Base-by-base conservation (phyloP, 768 basidiomycete genomes). In the Chlorophyllum brunneum region DNA sequence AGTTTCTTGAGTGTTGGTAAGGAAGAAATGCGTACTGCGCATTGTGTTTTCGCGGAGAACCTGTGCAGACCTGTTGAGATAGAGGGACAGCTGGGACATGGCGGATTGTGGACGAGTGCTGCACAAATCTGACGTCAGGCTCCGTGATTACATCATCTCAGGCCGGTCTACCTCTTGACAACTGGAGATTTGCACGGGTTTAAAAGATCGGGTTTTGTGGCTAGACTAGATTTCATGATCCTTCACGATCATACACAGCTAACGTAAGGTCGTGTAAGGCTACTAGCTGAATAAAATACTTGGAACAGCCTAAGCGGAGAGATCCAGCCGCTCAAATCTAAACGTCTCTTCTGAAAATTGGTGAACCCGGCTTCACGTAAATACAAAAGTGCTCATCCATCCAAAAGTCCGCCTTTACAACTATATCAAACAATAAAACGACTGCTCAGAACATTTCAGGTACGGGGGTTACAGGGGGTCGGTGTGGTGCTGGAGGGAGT, bases 31-130 rank as follows among this genome's bases (percentile, higher is more conserved):
- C 62, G 44, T 59, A 75, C 76, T 64, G 63, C 68, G 69, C 26
- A 65, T 61, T 23, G 71, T 54, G 31, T 59, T 62, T 44, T 72
- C 67, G 24, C 66, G 59, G 30, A 75, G 33, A 5, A 72, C 50
- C 56, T 73, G 69, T n/a, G 58, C 63, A 26, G 74, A 67, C 59
- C 76, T 65, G 42, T 61, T 67, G 45, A 75, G 51, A 56, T 73
- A 76, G 45, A 65, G 61, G 16, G 70, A 70, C 60, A 65, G 59
- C 48, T 65, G 61, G 15, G 72, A 70, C 67, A 70, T 70, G 66
- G 57, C 61, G 34, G n/a, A 63, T 33, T 33, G 30, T 37, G 1
- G n/a, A 30, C 57, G 51, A 64, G 30, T 11, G 29, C 10, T 38
- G 43, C 13, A 23, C 31, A 24, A n/a, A 37, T 13, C 27, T 60